Conservation (phyloP, 2,329 filamentous ascomycete species). For the Talaromyces verruculosus region DNA sequence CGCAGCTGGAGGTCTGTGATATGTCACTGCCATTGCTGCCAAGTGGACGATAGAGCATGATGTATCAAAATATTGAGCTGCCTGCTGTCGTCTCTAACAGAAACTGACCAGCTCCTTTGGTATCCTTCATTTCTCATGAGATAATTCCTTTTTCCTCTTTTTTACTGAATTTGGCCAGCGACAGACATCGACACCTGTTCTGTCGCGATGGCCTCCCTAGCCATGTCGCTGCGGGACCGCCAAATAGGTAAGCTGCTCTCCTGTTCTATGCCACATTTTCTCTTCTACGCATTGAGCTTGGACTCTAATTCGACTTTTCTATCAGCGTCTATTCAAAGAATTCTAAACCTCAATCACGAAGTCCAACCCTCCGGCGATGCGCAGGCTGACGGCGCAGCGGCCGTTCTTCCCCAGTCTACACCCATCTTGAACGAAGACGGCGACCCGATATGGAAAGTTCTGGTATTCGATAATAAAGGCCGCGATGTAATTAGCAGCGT, state of each 20-base stretch:
- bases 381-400: conserved; percentile 63
- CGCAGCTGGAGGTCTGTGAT: conserved; percentile 24
- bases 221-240: conserved; percentile 65
- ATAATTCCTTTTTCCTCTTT: neutral
- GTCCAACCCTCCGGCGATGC: conserved; percentile 55
- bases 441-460: conserved; percentile 94
- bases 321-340: conserved; percentile 85
- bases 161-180: neutral
- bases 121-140: neutral
- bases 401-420: conserved; percentile 66
- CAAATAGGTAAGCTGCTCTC: conserved; percentile 62
- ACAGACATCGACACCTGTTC: conserved; percentile 1
- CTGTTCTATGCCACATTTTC: conserved; percentile 19
- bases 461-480: conserved; percentile 90
- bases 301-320: neutral
- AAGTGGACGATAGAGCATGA: conserved; percentile 29
- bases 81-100: neutral
- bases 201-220: conserved; percentile 55
- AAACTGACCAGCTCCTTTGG: neutral
- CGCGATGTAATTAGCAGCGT: conserved; percentile 97
- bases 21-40: conserved; percentile 26
- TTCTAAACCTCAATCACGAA: conserved; percentile 88
- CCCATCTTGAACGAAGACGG: conserved; percentile 82
- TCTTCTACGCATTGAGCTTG: neutral
- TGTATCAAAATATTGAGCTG: conserved; percentile 5